phyloP scores from a whole-genome alignment of 805 yeast species.

The Isabelozyma heimii region DNA sequence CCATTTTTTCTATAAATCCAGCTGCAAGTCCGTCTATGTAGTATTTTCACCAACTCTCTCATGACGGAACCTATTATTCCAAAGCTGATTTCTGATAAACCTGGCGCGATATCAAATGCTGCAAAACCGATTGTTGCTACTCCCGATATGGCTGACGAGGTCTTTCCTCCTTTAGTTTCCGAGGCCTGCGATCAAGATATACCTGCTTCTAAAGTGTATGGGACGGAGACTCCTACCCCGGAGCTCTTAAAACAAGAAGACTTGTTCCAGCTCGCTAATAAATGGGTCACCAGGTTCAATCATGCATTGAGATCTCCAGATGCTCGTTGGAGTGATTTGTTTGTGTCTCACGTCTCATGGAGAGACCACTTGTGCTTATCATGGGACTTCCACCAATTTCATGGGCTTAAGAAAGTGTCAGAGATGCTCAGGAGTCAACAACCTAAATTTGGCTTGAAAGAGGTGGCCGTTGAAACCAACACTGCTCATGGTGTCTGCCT shows the following conservation, averaged over 20 bases:
- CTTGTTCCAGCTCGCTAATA: slow-evolving; percentile 16
- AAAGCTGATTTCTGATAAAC: too few relatives aligned
- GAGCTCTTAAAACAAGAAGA: slow-evolving; percentile 17
- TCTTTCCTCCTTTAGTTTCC: slow-evolving; percentile 12
- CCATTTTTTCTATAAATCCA: too few relatives aligned
- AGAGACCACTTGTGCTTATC: slow-evolving; percentile 34
- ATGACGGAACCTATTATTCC: too few relatives aligned
- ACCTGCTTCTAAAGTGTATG: slow-evolving; percentile 13
- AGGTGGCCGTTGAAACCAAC: slow-evolving; percentile 22
- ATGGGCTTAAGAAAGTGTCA: slow-evolving; percentile 26
- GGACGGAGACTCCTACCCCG: slow-evolving; percentile 20
- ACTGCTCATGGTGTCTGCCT: slow-evolving; percentile 29
- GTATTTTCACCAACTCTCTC: too few relatives aligned
- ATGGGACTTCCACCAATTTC: slow-evolving; percentile 29
- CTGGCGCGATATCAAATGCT: neutral
- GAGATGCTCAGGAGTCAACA: slow-evolving; percentile 7
- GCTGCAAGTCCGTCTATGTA: neutral
- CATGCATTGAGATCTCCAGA: slow-evolving; percentile 7
- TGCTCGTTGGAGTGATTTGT: slow-evolving; percentile 4
- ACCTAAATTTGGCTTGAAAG: slow-evolving; percentile 18
- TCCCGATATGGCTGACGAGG: slow-evolving; percentile 10
- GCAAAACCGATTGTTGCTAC: slow-evolving; percentile 3
- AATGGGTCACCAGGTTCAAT: slow-evolving; percentile 29
- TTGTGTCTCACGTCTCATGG: slow-evolving; percentile 30
- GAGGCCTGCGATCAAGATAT: slow-evolving; percentile 11